These are phyloP conservation scores for Trypanosoma vivax DNA, from an alignment of 208 protist species.

Conservation along the genomic window DNA sequence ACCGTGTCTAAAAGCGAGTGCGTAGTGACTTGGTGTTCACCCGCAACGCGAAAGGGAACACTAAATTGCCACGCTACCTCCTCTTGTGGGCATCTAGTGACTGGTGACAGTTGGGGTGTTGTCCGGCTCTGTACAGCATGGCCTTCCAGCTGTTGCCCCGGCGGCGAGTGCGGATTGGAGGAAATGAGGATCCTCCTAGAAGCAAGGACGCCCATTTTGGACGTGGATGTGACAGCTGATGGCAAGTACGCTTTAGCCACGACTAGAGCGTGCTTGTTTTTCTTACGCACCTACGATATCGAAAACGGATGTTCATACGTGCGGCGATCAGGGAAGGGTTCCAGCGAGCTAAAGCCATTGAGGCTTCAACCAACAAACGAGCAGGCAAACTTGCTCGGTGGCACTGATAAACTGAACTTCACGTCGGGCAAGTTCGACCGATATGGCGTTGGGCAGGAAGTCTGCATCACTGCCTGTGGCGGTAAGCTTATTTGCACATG, in stretches of 20 bases:
- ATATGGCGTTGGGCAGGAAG: conserved; percentile 23
- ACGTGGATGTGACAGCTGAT: conserved; percentile 52
- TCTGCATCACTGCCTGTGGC: conserved; percentile 46
- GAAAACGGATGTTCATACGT: conserved; percentile 26
- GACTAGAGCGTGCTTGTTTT: conserved; percentile 24
- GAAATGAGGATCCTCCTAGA: conserved; percentile 53
- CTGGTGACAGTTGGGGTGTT: conserved; percentile 39
- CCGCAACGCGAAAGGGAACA: conserved; percentile 17
- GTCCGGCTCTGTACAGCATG: conserved; percentile 61
- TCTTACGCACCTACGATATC: conserved; percentile 46
- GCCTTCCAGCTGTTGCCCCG: conserved; percentile 34
- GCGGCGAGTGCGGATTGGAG: conserved; percentile 43
- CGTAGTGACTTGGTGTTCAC: conserved; percentile 27
- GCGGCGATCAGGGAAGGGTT: conserved; percentile 44
- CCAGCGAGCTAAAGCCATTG: conserved; percentile 41
- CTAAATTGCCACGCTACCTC: conserved; percentile 66
- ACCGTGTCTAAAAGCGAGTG: conserved; percentile 37
- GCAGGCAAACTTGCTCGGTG: conserved; percentile 36
- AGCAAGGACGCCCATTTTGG: conserved; percentile 39
- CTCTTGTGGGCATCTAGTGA: conserved; percentile 40
- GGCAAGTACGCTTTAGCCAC: conserved; percentile 54
- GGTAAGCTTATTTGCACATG: conserved; percentile 42
- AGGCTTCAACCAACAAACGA: conserved; percentile 32
- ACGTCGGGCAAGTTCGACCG: conserved; percentile 38
- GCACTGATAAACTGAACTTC: conserved; percentile 32